Evolutionary conservation across 306 rosid genomes (phyloP), one percentile per base, ranked within the genome.

Genomic region (Mucuna pruriens): DNA sequence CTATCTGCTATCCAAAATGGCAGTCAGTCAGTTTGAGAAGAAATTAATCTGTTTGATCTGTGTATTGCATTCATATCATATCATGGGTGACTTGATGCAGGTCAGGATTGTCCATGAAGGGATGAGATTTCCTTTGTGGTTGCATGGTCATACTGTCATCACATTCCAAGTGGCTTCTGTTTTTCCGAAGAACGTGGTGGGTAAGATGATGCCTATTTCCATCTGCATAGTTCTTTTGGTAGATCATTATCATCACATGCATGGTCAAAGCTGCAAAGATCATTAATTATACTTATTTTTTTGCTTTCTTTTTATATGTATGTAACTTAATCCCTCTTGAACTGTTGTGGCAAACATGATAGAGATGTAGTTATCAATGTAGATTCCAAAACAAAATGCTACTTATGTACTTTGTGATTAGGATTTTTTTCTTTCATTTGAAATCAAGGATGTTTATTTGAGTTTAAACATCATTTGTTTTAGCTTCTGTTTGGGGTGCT

Each of bases 121-220:
- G 73, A 93, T 95, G 99, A 86, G 84, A 74, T 93, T 95, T 90
- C 99, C 99, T 83, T 75, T 95, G 87, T 85, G 99, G 95, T 84
- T 95, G 89, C 89, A 88, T 82, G 94, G 98, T 76, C 97, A 80
- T 49, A 90, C 94, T 62, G 84, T 88, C 74, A 85, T 93, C 80
- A 91, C 97, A 38, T 93, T 93, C 66, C 77, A 34, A 34, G 98
- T 93, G 79, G 82, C 81, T 80, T 91, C 98, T 76, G 89, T 91
- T 72, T 78, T 84, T 57, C 99, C 98, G 82, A 86, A 90, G 97
- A 86, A 89, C 64, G 90, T 86, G 89, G 98, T 91, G 90, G 99
- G 99, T 95, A 95, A 93, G 99, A 89, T 73, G 77, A 84, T 83
- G 64, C 77, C 80, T 77, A 66, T 78, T 87, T 45, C 77, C 74